Base-by-base conservation (phyloP, 495 filamentous ascomycete genomes). In the Bombardia bombarda region DNA sequence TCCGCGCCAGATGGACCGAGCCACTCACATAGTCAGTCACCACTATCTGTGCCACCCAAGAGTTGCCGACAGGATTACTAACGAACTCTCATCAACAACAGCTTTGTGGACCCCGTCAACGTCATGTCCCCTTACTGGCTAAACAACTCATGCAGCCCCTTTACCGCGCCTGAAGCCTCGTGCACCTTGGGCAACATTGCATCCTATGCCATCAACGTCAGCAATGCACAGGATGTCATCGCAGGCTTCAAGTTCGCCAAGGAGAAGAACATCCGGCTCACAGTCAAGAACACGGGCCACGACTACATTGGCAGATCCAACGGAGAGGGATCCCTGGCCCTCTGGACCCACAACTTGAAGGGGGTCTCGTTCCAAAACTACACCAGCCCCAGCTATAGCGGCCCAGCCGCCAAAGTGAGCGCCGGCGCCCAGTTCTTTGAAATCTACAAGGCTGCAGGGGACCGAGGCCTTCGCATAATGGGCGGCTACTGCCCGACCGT, bases 291-390 rank as follows among this genome's bases (percentile, higher is more conserved):
- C 38, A 62, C 64, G 3, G 68, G 67, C 7, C 68, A 71, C 37
- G 65, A 70, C 22, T 64, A 56, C 22, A 56, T 69, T 22, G 70
- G 68, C 0, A 57, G 60, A 16, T 68, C 63, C 10, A 60, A 67
- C 10, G 79, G 79, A 17, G 63, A 64, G 19, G 77, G 77, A 17
- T 66, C 71, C 12, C 57, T 84, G 7, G 58, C 59, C 20, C 56
- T 84, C 25, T 84, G 79, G 79, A 82, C 77, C 1, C 77, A 82
- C 42, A 60, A 75, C 18, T 53, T 84, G 16, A 78, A 80, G 53
- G 41, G 58, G 9, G 64, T 73, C 12, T 33, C 60, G 3, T 61
- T 65, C 24, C 38, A 56, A 18, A 47, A 65, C 12, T 74, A 71
- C 51, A 28, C 43, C 1, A 52, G 53, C 22, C 31, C 45, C 0